Evolutionary conservation across 2,329 filamentous ascomycete species (phyloP), one percentile per base, ranked within the genome.

Genomic region (Talaromyces sp.): DNA sequence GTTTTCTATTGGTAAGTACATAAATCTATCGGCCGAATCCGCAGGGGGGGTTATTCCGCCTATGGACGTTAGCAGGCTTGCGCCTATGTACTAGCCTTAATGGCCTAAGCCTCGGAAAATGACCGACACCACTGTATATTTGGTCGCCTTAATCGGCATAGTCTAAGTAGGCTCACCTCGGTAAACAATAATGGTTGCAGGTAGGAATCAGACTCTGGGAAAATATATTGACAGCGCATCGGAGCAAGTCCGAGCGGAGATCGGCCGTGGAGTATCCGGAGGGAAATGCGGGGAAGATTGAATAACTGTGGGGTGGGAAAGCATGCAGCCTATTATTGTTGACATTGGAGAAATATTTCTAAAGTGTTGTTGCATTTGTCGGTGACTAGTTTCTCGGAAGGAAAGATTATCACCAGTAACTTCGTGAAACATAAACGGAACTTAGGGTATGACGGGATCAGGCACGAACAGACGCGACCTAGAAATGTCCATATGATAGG

Each of bases 211-310:
- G 18, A 7, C 44, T 2, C 18, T 27, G 44, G n/a, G 44, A 18
- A 27, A 47, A 27, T 47, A 47, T 10, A 47, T 18, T 8, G n/a
- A 18, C 42, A 47, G 18, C 23, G 18, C 44, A 16, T 47, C 58
- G 58, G 58, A 60, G 58, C 12, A 60, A 44, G 58, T 47, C 58
- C 58, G 58, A 55, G 27, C 54, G 18, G 58, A 52, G 36, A 16
- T 33, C 50, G 18, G 18, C 23, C 31, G 47, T 5, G 5, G 33
- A 42, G 34, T 14, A 31, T 16, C 36, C n/a, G 10, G 58, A 31
- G 33, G 12, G 30, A 28, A 60, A 33, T 55, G 36, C 58, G 58
- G 58, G 55, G 57, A 44, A 47, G 40, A 40, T 6, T 6, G 12
- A 40, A 7, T n/a, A n/a, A n/a, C 8, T 40, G 36, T 14, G 36